A percentile compares a stretch with the other conserved stretches of the same genome.
Evolutionary conservation across 805 yeast species (phyloP).

Genomic region (Debaryomyces maramus): DNA sequence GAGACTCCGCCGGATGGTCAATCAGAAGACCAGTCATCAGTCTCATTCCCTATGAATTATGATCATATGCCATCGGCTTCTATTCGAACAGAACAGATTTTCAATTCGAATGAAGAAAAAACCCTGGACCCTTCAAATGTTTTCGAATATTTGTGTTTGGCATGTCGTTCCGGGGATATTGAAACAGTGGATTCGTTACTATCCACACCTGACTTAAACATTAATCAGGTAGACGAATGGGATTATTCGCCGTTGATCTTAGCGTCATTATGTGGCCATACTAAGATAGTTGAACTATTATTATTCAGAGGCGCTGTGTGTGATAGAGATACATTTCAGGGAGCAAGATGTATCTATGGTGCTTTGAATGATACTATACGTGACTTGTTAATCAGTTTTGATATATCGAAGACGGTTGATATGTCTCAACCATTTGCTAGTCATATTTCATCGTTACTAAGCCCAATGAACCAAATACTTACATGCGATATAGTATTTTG

Average conservation of each 20-base stretch:
- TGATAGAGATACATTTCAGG: conserved; percentile 80
- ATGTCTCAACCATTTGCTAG: conserved; percentile 69
- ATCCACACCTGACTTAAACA: conserved; percentile 37
- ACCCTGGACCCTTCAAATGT: conserved; percentile 14
- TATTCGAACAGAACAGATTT: neutral
- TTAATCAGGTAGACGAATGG: conserved; percentile 64
- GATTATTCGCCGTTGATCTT: conserved; percentile 74
- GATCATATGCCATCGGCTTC: conserved; percentile 4
- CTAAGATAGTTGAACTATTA: conserved; percentile 57
- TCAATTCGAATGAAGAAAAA: neutral
- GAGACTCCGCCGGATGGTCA: no score
- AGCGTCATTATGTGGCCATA: conserved; percentile 76
- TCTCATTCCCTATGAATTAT: conserved; percentile 5
- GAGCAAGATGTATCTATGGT: conserved; percentile 74
- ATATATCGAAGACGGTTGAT: conserved; percentile 69
- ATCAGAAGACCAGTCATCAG: neutral
- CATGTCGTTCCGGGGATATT: conserved; percentile 69
- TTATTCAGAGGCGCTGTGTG: conserved; percentile 69
- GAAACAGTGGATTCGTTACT: conserved; percentile 61
- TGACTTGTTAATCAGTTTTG: conserved; percentile 55
- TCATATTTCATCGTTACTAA: conserved; percentile 55
- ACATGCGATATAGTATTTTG: conserved; percentile 34
- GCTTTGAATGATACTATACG: conserved; percentile 70
- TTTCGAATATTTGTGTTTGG: conserved; percentile 54
- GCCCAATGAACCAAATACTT: conserved; percentile 20